Evolutionary conservation across 352 stramenopile genomes (phyloP), one percentile per base, ranked within the genome.

Genomic region (Pythium aristosporum): DNA sequence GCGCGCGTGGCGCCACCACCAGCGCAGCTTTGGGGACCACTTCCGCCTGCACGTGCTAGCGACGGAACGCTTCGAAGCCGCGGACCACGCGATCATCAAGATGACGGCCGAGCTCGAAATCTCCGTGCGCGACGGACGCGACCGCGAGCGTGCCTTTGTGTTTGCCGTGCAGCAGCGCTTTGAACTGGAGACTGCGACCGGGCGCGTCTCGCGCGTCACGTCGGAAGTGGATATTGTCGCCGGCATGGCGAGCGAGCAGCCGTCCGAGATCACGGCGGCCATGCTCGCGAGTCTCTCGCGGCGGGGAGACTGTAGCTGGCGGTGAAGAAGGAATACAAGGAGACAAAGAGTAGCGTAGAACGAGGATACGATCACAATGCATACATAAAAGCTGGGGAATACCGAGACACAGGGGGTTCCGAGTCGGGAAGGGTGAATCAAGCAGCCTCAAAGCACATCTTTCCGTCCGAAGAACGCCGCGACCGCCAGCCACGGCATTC

Each of bases 131-230:
- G 41, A 30, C 50, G 47, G 66, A 42, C 62, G 67, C 5, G 16
- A 4, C 10, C 46, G 43, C 60, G 36, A 23, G 37, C 10, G 16
- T 43, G 13, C 20, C 20, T 18, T 73, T 28, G 50, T 67, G 54
- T 83, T 73, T n/a, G 67, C 70, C n/a, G 63, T 86, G 47, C 69
- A 62, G 23, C 77, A 86, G 25, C 73, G 75, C 30, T 86, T 83
- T 30, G 77, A 83, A 50, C 74, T 84, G 46, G 65, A 82, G 43
- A 18, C 25, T 1, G 23, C 48, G 0, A 57, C 72, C 30, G 58
- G 69, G 18, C 21, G 61, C 0, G 53, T 84, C 36, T 69, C 68
- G 5, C 75, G 69, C 16, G 72, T 86, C 53, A 82, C 73, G 0
- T 81, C 73, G 8, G 77, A 87, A 32, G 73, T 84, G 43, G 74